These are phyloP conservation scores for Thraustochytrium sp. DNA, from an alignment of 352 stramenopile species.

Conservation along the genomic window DNA sequence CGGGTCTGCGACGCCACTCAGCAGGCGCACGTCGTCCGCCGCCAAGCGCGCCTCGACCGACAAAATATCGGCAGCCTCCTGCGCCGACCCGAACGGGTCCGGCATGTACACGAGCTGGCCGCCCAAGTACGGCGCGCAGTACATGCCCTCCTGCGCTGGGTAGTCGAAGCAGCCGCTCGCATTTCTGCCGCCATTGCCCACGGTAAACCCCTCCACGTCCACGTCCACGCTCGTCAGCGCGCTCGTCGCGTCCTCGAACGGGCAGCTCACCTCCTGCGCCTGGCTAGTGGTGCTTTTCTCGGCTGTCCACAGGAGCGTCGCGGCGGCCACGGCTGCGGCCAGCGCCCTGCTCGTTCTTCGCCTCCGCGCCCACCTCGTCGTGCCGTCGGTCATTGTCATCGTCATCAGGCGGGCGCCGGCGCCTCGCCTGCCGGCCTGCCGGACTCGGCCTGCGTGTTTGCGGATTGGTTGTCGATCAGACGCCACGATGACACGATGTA, in stretches of 20 bases:
- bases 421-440: no score
- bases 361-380: no score
- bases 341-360: no score
- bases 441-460: no score
- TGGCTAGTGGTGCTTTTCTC: no score
- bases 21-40: background rate
- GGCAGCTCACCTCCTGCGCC: background rate
- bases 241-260: background rate
- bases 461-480: no score
- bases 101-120: background rate
- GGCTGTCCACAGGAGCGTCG: no score
- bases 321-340: no score
- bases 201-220: background rate
- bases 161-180: background rate
- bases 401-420: no score
- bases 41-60: background rate
- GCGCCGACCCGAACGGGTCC: background rate
- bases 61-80: background rate
- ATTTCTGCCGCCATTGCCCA: background rate
- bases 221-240: background rate
- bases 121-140: background rate
- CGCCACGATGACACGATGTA: no score
- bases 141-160: background rate
- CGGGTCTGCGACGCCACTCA: background rate
- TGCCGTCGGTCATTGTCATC: no score